Base-by-base conservation (phyloP, 768 basidiomycete species). In the Boletus edulis region DNA sequence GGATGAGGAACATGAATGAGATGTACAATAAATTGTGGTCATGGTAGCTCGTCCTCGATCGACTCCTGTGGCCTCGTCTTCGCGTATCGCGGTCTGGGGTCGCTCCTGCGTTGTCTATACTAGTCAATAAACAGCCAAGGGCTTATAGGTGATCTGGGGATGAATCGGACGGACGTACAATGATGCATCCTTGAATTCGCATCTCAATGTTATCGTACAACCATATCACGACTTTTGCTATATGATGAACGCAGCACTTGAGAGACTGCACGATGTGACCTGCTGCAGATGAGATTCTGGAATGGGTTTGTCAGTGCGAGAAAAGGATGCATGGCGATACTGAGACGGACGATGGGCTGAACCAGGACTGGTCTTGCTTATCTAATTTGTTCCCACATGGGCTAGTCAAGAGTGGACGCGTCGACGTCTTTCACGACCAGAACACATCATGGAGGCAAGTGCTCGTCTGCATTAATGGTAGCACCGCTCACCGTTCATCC, bases 131-230 rank as follows among this genome's bases (percentile, higher is more conserved):
- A 22, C 22, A 22, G 22, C 22, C 22, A 22, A 22, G 22, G 22
- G 22, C 22, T 22, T 57, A 65, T 68, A 65, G 56, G 71, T 58
- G 69, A 65, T 59, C 65, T 45, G 27, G 52, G 35, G 29, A 52
- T 31, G 59, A 59, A 63, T 59, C 48, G 40, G 53, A 64, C 37
- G 67, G 61, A 86, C 91, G 74, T 74, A 98, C 96, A 76, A 93
- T 87, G 73, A 99, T 97, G 74, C 82, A 81, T 46, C 95, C 96
- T 74, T 98, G 94, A 58, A 99, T 90, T 58, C 96, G 82, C 88
- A 97, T 94, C 68, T 98, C 94, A 52, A 87, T 81, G 71, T 98
- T 98, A 70, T 99, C 96, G 67, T 93, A 98, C 57, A 99, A 74
- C 96, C 96, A 99, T 69, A 99, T 86, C 18, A 86, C 81, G 31